Evolutionary conservation across 108 stramenopile genomes (phyloP), one percentile per base, ranked within the genome.

Genomic region (Cylindrotheca closterium): DNA sequence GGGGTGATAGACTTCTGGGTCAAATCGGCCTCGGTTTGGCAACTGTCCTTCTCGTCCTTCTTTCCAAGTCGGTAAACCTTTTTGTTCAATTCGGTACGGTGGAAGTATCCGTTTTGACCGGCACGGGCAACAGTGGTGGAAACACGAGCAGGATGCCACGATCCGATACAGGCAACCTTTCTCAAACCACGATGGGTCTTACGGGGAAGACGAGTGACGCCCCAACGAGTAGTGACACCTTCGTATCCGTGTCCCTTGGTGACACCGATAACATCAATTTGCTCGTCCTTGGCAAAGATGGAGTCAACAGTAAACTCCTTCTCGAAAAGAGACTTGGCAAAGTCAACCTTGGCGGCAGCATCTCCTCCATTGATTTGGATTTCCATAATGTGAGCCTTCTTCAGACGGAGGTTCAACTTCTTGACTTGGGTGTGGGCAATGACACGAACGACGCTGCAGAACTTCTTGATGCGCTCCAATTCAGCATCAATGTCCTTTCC

Each of bases 121-220:
- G 97, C 96, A 77, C 99, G 98, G 28, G 99, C 91, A 45, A 98
- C 97, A 47, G 95, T 96, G 64, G 84, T 85, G 62, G 85, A 83
- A 12, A 99, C 98, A 87, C 98, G 98, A 66, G 97, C 80, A 79
- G 99, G 99, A 84, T 99, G 99, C 99, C 99, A 99, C 25, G 99
- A 96, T 70, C 99, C 99, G 78, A 99, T 99, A 91, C 99, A 99
- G 68, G 99, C 99, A 42, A 99, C 98, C 96, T 99, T 99, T 70
- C 99, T 95, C 51, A 99, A 88, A 92, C 99, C 99, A 78, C 98
- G 96, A 73, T 99, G 99, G 53, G 99, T 98, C 96, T 99, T 99
- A 53, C 99, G 96, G 47, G 99, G 97, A 58, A 99, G 92, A 82
- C 99, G 97, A 77, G 95, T 85, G 63, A 99, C 98, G 63, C 99